A percentile compares a stretch with the other conserved stretches of the same genome.
Conservation (phyloP, 208 protist genomes). For the Acanthamoeba castellanii region DNA sequence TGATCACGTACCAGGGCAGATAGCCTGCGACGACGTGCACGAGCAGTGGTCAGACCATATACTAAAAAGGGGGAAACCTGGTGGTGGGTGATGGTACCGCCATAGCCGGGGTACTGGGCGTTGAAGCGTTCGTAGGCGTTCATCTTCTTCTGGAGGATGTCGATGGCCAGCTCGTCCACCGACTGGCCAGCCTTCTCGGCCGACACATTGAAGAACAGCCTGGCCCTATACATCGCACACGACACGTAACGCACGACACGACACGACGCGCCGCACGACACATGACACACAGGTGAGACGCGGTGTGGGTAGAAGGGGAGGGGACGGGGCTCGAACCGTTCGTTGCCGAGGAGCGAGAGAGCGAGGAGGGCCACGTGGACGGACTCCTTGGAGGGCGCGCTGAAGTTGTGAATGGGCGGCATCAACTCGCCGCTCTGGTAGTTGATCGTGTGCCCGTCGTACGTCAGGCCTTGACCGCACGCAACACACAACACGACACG, state of each 20-base stretch:
- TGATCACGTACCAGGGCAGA: conserved; percentile 83
- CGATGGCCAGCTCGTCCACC: conserved; percentile 68
- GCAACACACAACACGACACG: background rate
- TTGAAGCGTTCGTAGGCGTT: conserved; percentile 81
- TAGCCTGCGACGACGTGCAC: conserved; percentile 70
- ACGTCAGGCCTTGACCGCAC: background rate
- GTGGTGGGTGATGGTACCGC: background rate
- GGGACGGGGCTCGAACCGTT: background rate
- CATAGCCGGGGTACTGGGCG: conserved; percentile 78
- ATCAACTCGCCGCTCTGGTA: conserved; percentile 56
- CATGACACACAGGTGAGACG: background rate
- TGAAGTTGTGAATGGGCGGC: conserved; percentile 78
- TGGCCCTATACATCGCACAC: background rate
- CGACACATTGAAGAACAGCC: conserved; percentile 36
- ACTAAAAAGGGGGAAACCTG: too few species aligned
- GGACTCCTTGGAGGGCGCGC: conserved; percentile 84
- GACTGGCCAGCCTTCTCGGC: conserved; percentile 3
- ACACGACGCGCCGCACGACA: too few species aligned
- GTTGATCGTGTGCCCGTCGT: conserved; percentile 59
- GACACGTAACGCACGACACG: background rate
- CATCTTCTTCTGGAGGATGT: conserved; percentile 80
- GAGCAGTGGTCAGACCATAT: background rate
- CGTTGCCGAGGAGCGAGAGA: conserved; percentile 26
- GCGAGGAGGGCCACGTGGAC: conserved; percentile 80
- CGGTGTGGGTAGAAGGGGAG: background rate